Base-by-base conservation (phyloP, 257 asterid species). In the Solanum chaucha region DNA sequence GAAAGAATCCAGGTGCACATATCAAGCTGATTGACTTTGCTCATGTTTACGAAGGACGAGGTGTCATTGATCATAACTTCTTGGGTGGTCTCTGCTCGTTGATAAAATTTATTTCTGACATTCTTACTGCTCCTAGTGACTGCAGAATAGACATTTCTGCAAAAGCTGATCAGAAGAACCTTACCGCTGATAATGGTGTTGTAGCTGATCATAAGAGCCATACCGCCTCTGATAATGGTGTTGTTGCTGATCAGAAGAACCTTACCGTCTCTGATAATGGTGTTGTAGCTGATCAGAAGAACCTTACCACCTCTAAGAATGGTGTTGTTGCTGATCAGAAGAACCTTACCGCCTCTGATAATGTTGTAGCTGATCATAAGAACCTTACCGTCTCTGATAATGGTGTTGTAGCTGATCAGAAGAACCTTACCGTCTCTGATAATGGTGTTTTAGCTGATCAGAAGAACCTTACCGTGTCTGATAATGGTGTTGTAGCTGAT, bases 51-150 rank as follows among this genome's bases (percentile, higher is more conserved):
- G 96, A 93, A 86, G 97, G 97, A 5, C 86, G 48, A 61, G 98
- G 98, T 35, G 90, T 93, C 10, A 93, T 95, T 32, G 99, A 95
- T 84, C 99, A 96, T 78, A 95, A 96, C 89, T 96, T 94, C 92
- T 89, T 96, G 88, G 98, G 99, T 13, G 98, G 99, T 68, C 94
- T 96, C 67, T 96, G 98, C 90, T 96, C 99, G 14, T 88, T 93
- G 87, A 95, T 96, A 77, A 96, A 94, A 91, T 92, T 96, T 89
- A 90, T 95, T 40, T 89, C 96, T 9, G 98, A 95, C 88, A 92
- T 95, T 84, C 97, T 93, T 41, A 88, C 92, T 1, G 51, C 92
- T 61, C 91, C 95, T 0, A 93, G 91, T 46, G 95, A 90, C 64
- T 86, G 82, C 91, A 86, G 71, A 10, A 40, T 65, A 61, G 91